These are phyloP conservation scores for Elsinoe arachidis DNA, from an alignment of 2,329 filamentous ascomycete genomes.

Conservation along the genomic window DNA sequence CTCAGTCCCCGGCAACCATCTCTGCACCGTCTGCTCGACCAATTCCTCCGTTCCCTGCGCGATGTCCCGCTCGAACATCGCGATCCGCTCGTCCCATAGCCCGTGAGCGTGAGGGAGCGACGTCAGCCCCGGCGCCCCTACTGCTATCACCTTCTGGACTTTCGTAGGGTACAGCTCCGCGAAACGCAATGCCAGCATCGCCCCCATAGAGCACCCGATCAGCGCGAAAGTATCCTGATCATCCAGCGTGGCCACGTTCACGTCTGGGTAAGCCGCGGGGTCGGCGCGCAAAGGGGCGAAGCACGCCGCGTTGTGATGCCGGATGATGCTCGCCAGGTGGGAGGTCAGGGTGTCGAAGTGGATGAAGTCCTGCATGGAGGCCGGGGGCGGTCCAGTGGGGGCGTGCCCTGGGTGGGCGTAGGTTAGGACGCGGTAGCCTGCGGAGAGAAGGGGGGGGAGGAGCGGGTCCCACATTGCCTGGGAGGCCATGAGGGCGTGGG, in stretches of 20 bases:
- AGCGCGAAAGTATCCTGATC: constrained; percentile 18
- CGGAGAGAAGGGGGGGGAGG: constrained; percentile 17
- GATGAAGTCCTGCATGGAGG: constrained; percentile 9
- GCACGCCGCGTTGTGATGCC: background rate
- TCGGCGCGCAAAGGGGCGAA: constrained; percentile 12
- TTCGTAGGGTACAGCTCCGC: constrained; percentile 22
- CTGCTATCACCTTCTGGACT: constrained; percentile 19
- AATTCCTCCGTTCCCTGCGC: constrained; percentile 16
- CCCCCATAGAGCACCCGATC: constrained; percentile 25
- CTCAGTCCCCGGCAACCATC: constrained; percentile 21
- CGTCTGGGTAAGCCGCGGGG: background rate
- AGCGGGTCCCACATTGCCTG: constrained; percentile 23
- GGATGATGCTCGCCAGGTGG: constrained; percentile 20
- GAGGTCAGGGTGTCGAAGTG: constrained; percentile 22
- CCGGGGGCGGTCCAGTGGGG: constrained; percentile 18
- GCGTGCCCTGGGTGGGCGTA: constrained; percentile 25
- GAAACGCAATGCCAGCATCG: constrained; percentile 22
- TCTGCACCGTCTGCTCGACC: constrained; percentile 19
- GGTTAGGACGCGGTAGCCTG: constrained; percentile 23
- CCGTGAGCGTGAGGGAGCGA: constrained; percentile 16
- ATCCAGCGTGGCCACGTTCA: constrained; percentile 11
- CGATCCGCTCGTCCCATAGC: constrained; percentile 22
- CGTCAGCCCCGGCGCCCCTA: constrained; percentile 22
- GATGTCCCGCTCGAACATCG: constrained; percentile 19
- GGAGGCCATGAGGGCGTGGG: constrained; percentile 25